Conservation (phyloP, 2,329 filamentous ascomycete species). For the Chaetomium sp. region DNA sequence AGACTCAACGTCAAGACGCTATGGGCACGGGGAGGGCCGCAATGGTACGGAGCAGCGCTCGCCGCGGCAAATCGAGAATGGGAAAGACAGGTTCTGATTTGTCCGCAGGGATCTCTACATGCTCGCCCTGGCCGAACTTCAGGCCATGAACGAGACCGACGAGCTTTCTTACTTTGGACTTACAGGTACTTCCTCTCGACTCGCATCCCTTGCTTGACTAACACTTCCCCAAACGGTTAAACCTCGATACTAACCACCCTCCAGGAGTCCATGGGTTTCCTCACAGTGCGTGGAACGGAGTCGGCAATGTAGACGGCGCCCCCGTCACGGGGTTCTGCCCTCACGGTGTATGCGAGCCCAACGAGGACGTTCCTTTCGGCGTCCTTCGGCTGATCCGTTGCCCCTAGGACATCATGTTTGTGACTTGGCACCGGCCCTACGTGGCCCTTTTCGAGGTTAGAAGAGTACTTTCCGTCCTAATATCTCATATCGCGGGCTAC, state of each 20-base stretch:
- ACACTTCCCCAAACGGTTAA: constrained; percentile 3
- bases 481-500: not conserved
- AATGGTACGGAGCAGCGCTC: constrained; percentile 33
- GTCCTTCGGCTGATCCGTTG: constrained; percentile 7
- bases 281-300: constrained; percentile 32
- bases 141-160: constrained; percentile 35
- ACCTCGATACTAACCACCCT: constrained; percentile 4
- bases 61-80: not conserved
- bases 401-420: constrained; percentile 41
- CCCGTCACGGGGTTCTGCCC: constrained; percentile 37
- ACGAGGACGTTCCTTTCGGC: not conserved
- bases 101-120: constrained; percentile 43
- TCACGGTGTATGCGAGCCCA: constrained; percentile 36
- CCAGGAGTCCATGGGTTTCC: constrained; percentile 31
- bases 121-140: constrained; percentile 37
- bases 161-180: constrained; percentile 46
- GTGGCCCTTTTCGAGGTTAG: constrained; percentile 47
- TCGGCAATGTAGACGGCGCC: constrained; percentile 30
- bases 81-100: constrained; percentile 8
- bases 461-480: not conserved
- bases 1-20: constrained; percentile 44
- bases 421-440: constrained; percentile 52
- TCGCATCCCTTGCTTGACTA: not conserved
- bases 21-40: constrained; percentile 34
- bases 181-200: constrained; percentile 30